These are phyloP conservation scores for Exophiala lecanii-corni DNA, from an alignment of 2,329 filamentous ascomycete genomes.

Conservation along the genomic window DNA sequence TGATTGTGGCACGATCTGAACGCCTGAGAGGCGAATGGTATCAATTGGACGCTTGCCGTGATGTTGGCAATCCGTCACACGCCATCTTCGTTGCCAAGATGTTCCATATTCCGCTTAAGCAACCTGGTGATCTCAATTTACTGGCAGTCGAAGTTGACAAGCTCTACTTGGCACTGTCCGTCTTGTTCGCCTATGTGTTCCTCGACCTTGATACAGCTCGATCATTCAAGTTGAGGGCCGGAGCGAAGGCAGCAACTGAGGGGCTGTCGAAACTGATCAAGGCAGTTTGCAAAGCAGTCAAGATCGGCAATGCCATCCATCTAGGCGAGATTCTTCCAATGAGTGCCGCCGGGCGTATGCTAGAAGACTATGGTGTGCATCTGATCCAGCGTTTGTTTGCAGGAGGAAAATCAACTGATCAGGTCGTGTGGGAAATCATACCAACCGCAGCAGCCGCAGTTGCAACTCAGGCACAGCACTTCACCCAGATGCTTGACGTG, in stretches of 20 bases:
- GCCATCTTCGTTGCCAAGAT: slow-evolving; percentile 29
- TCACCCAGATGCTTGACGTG: slow-evolving; percentile 54
- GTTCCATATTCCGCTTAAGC: slow-evolving; percentile 29
- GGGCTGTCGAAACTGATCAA: slow-evolving; percentile 24
- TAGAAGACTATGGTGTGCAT: slow-evolving; percentile 52
- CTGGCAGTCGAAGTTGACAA: slow-evolving; percentile 25
- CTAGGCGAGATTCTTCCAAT: slow-evolving; percentile 26
- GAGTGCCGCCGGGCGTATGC: slow-evolving; percentile 27
- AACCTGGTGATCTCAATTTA: slow-evolving; percentile 21
- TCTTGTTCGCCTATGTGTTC: slow-evolving; percentile 31
- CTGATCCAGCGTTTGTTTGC: slow-evolving; percentile 52
- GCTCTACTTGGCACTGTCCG: slow-evolving; percentile 28
- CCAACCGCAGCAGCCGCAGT: slow-evolving; percentile 55
- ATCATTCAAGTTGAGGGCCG: slow-evolving; percentile 25
- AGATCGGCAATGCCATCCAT: slow-evolving; percentile 37
- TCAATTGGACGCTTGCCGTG: slow-evolving; percentile 30
- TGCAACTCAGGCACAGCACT: slow-evolving; percentile 54
- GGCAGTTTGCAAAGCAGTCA: slow-evolving; percentile 21
- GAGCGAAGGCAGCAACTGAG: slow-evolving; percentile 22
- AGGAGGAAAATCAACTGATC: slow-evolving; percentile 42
- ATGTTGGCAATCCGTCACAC: slow-evolving; percentile 31
- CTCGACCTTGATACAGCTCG: slow-evolving; percentile 28
- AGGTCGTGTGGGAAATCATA: slow-evolving; percentile 54
- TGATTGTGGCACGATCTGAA: slow-evolving; percentile 30
- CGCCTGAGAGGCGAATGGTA: slow-evolving; percentile 30